These are phyloP conservation scores for Agrocybe praecox DNA, from an alignment of 768 basidiomycete genomes.

Conservation along the genomic window DNA sequence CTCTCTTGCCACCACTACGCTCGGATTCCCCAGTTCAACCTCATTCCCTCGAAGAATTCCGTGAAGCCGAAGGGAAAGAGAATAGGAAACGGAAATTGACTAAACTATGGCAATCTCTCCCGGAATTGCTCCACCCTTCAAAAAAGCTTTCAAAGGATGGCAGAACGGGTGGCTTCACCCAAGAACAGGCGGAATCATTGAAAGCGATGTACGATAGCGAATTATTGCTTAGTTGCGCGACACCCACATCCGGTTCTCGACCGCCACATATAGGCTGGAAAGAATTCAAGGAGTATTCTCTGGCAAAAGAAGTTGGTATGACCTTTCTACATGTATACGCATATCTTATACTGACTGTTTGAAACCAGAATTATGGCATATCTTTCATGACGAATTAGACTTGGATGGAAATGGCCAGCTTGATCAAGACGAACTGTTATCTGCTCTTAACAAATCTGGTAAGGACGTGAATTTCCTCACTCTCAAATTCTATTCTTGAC, in stretches of 20 bases:
- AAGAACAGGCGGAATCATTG: slow-evolving; percentile 64
- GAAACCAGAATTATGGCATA: slow-evolving; percentile 78
- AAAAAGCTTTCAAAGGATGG: slow-evolving; percentile 5
- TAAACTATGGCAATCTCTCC: slow-evolving; percentile 65
- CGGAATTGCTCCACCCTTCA: slow-evolving; percentile 25
- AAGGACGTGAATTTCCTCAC: slow-evolving; percentile 9
- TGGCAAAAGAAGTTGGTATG: slow-evolving; percentile 81
- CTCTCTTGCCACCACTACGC: slow-evolving; percentile 59
- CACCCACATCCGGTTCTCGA: slow-evolving; percentile 36
- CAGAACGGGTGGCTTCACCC: slow-evolving; percentile 38
- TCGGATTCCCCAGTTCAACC: slow-evolving; percentile 52
- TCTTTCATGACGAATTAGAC: slow-evolving; percentile 91
- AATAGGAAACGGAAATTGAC: slow-evolving; percentile 61
- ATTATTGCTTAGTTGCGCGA: slow-evolving; percentile 58
- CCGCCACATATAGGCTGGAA: slow-evolving; percentile 63
- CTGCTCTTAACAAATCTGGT: slow-evolving; percentile 72
- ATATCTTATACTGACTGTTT: slow-evolving; percentile 1
- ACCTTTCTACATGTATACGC: slow-evolving; percentile 11
- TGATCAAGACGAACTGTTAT: slow-evolving; percentile 51
- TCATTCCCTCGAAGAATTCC: slow-evolving; percentile 64
- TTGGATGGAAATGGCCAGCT: slow-evolving; percentile 85
- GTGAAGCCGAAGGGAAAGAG: slow-evolving; percentile 61
- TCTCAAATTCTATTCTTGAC: not conserved
- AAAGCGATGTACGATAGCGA: slow-evolving; percentile 79
- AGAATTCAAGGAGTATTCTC: slow-evolving; percentile 74